Base-by-base conservation (phyloP, 176 grass and related monocot genomes). In the Phoenix dactylifera region DNA sequence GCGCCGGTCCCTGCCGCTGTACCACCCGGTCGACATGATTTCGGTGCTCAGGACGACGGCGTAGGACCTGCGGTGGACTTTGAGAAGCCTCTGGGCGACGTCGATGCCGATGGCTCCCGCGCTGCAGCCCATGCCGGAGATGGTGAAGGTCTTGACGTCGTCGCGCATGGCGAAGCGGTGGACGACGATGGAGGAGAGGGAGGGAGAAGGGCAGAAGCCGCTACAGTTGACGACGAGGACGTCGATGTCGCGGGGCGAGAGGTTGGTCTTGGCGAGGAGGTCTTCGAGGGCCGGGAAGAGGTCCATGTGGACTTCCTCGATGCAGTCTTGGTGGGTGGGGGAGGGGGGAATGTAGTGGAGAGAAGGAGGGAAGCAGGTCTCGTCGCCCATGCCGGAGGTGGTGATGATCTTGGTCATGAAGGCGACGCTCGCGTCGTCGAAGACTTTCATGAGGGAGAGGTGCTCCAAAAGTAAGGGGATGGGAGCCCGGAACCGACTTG, bases 121-220 rank as follows among this genome's bases (percentile, higher is more conserved):
- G 30, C 76, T 71, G 79, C 86, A 89, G 6, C 90, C 86, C 90
- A 89, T 95, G 55, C 90, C 90, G 14, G 86, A 86, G 26, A 95
- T 79, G 70, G 64, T 86, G 76, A 78, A 62, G 4, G 71, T 49
- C 69, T 52, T 79, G 57, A 95, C 67, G 65, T 86, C 83, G 63
- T 17, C 16, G 4, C 66, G 69, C 82, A 95, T 78, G 39, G 63
- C 44, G 82, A 86, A 83, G 23, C 62, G 76, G 25, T 15, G 55
- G 12, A 68, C 83, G 55, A 95, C 44, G 9, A 82, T 22, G 6
- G 90, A 28, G 0, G 80, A n/a, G 24, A 95, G 86, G 52, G 90
- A 95, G 10, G 86, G 82, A 0, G 70, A 30, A 0, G 86, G 55
- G 60, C 80, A 75, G 71, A 89, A 89, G 0, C 66, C 77, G 39